phyloP scores from a whole-genome alignment of 768 basidiomycete genomes.

The Calocybe indica region DNA sequence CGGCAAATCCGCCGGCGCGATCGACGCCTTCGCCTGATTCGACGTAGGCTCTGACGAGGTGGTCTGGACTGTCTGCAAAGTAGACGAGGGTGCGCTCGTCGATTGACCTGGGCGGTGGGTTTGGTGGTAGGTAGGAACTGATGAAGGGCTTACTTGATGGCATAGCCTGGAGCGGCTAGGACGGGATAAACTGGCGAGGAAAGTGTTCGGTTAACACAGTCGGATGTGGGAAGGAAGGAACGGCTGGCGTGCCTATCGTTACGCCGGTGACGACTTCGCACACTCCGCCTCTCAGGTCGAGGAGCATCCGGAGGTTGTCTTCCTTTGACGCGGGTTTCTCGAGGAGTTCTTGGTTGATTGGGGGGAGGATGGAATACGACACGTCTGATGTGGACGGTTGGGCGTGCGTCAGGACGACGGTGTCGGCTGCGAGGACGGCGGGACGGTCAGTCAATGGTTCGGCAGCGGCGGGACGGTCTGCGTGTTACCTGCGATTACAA shows the following conservation, averaged over 20 bases:
- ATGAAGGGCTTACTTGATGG: constrained; percentile 43
- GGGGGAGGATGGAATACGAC: constrained; percentile 48
- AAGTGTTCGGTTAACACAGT: neutral
- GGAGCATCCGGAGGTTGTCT: constrained; percentile 84
- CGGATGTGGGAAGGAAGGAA: neutral
- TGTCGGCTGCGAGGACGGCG: constrained; percentile 62
- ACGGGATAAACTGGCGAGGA: constrained; percentile 59
- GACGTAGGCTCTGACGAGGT: constrained; percentile 71
- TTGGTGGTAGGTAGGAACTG: neutral
- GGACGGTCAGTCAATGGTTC: neutral
- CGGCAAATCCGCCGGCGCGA: constrained; percentile 91
- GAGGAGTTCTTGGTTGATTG: constrained; percentile 63
- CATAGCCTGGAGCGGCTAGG: constrained; percentile 71
- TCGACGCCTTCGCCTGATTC: constrained; percentile 82
- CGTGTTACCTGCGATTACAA: constrained; percentile 67
- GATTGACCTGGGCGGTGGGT: constrained; percentile 49
- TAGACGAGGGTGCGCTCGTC: constrained; percentile 80
- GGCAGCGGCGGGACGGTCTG: neutral
- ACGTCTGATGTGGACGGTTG: constrained; percentile 52
- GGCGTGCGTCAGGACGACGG: constrained; percentile 83
- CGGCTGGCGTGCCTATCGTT: constrained; percentile 52
- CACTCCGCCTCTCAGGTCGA: constrained; percentile 77
- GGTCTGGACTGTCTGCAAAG: constrained; percentile 57
- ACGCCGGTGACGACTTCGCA: constrained; percentile 95
- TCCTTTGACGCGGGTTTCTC: constrained; percentile 81